Evolutionary conservation across 805 yeast species (phyloP).

Genomic region (Spathaspora sp.): DNA sequence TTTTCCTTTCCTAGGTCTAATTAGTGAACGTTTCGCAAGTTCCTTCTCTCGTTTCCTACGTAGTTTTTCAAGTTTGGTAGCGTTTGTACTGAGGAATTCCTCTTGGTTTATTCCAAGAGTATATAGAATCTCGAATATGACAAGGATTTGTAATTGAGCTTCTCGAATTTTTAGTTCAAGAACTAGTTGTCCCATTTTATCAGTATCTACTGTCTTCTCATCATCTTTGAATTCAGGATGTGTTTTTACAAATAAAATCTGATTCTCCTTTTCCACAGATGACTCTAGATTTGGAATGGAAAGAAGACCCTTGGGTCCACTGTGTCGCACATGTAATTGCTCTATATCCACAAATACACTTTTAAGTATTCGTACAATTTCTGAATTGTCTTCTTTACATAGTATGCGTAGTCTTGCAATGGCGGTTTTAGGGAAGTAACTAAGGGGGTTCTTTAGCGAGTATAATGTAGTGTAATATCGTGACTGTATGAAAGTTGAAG

Average conservation of each 20-base stretch:
- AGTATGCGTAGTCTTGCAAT: conserved; percentile 43
- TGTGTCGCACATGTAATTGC: conserved; percentile 41
- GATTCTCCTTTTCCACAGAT: background rate
- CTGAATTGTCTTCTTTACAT: conserved; percentile 24
- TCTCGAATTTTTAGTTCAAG: conserved; percentile 50
- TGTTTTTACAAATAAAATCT: background rate
- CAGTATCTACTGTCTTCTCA: conserved; percentile 2
- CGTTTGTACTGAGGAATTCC: conserved; percentile 23
- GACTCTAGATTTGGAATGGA: background rate
- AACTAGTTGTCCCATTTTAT: conserved; percentile 23
- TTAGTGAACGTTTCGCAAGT: conserved; percentile 15
- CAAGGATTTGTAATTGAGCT: conserved; percentile 51
- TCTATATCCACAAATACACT: conserved; percentile 31
- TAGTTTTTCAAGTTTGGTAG: background rate
- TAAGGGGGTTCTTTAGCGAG: conserved; percentile 37
- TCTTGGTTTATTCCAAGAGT: conserved; percentile 31
- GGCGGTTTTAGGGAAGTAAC: conserved; percentile 46
- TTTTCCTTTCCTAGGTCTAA: conserved; percentile 14
- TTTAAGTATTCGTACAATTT: conserved; percentile 19
- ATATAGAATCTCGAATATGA: conserved; percentile 44
- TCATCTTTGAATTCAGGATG: background rate
- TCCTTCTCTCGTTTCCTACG: conserved; percentile 11
- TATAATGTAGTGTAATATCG: conserved; percentile 36
- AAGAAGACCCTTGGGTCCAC: background rate
- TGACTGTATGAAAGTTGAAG: conserved; percentile 25